Conservation (phyloP, 108 stramenopile genomes). For the Heterococcus sp. region DNA sequence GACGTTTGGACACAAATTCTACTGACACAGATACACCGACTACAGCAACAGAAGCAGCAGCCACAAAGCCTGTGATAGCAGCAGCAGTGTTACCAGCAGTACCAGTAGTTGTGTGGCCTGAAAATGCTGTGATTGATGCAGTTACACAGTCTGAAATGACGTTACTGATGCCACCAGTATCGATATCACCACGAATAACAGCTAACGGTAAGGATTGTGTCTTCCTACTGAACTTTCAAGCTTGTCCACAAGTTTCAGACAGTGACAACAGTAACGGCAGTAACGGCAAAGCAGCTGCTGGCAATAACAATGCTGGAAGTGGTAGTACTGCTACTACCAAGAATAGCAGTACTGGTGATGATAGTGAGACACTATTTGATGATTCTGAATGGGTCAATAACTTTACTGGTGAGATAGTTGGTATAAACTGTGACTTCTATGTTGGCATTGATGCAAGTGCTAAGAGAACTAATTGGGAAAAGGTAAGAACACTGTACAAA, state of each 20-base stretch:
- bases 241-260: no score
- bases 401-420: constrained; percentile 16
- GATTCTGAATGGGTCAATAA: neutral
- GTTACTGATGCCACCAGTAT: neutral
- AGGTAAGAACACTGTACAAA: no score
- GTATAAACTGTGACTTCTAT: constrained; percentile 51
- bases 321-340: no score
- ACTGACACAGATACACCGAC: no score
- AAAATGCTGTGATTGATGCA: neutral
- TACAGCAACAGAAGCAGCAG: neutral
- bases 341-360: no score
- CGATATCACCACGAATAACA: neutral
- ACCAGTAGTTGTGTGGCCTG: neutral
- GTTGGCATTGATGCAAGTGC: constrained; percentile 60
- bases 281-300: no score
- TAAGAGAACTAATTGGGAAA: constrained; percentile 76
- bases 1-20: no score
- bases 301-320: no score
- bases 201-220: neutral
- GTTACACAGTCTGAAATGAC: neutral
- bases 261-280: no score
- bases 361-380: no score
- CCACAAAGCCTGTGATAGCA: neutral
- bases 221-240: neutral
- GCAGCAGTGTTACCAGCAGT: no score